Conservation (phyloP, 805 yeast species). For the Zygoascus biomembranicola region DNA sequence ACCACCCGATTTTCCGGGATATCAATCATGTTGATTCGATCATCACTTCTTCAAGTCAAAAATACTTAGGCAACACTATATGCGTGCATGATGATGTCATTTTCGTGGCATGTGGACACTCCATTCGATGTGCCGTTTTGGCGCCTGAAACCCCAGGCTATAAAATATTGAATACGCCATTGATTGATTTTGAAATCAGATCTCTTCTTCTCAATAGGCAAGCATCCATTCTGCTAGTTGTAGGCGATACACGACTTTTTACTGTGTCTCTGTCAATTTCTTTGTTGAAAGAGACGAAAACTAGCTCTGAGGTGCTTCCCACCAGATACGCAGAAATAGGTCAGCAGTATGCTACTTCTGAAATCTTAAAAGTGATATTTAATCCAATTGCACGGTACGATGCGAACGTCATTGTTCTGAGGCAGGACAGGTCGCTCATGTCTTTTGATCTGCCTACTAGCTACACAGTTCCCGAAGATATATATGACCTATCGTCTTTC, state of each 20-base stretch:
- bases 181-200: slow-evolving; percentile 27
- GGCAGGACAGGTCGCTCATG: slow-evolving; percentile 27
- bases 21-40: neutral
- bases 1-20: neutral
- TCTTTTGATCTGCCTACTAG: slow-evolving; percentile 32
- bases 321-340: slow-evolving; percentile 23
- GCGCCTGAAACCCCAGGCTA: neutral
- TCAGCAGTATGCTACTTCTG: slow-evolving; percentile 22
- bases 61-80: slow-evolving; percentile 6
- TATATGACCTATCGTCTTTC: neutral
- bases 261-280: slow-evolving; percentile 26
- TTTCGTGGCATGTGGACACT: slow-evolving; percentile 29
- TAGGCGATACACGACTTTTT: slow-evolving; percentile 28
- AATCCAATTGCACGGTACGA: slow-evolving; percentile 37
- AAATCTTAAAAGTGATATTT: slow-evolving; percentile 36
- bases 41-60: neutral
- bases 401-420: slow-evolving; percentile 37
- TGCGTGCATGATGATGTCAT: slow-evolving; percentile 21
- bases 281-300: slow-evolving; percentile 1
- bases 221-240: slow-evolving; percentile 37
- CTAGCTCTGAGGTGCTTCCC: slow-evolving; percentile 9
- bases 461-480: slow-evolving; percentile 20
- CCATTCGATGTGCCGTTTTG: slow-evolving; percentile 27
- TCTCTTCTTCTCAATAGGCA: slow-evolving; percentile 33
- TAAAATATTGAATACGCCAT: slow-evolving; percentile 17